These are phyloP conservation scores for Fusarium sp. DNA, from an alignment of 2,329 filamentous ascomycete species.

Conservation along the genomic window DNA sequence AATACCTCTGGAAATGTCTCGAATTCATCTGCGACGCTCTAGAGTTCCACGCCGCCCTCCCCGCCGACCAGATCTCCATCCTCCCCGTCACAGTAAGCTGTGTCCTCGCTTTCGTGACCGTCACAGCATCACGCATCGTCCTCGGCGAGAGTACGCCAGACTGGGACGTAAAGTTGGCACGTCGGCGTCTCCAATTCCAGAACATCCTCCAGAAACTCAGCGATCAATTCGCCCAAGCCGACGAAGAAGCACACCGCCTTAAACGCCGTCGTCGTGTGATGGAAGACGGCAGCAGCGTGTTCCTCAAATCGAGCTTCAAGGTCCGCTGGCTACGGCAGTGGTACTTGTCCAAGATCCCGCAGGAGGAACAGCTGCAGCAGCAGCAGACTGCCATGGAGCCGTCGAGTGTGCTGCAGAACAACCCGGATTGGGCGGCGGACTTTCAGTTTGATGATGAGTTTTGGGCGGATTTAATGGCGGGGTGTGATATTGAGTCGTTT, in stretches of 20 bases:
- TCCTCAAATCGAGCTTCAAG: slow-evolving; percentile 54
- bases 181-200: slow-evolving; percentile 53
- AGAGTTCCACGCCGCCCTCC: slow-evolving; percentile 45
- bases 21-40: slow-evolving; percentile 49
- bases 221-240: slow-evolving; percentile 52
- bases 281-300: slow-evolving; percentile 50
- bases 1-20: slow-evolving; percentile 56
- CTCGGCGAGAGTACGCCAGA: slow-evolving; percentile 53
- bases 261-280: slow-evolving; percentile 47
- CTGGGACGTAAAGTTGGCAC: slow-evolving; percentile 55
- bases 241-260: slow-evolving; percentile 43
- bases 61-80: slow-evolving; percentile 45
- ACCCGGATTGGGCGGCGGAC: slow-evolving; percentile 42
- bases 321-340: slow-evolving; percentile 58
- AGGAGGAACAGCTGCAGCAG: slow-evolving; percentile 35
- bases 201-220: slow-evolving; percentile 47
- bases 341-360: slow-evolving; percentile 49
- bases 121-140: slow-evolving; percentile 55
- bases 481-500: slow-evolving; percentile 34
- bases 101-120: slow-evolving; percentile 53
- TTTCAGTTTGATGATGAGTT: slow-evolving; percentile 50
- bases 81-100: slow-evolving; percentile 51
- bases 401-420: slow-evolving; percentile 9
- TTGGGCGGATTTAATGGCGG: slow-evolving; percentile 49
- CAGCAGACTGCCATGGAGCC: slow-evolving; percentile 15